Evolutionary conservation across 1,284 basidiomycete genomes (phyloP).

Genomic region (Trichosporon sp.): DNA sequence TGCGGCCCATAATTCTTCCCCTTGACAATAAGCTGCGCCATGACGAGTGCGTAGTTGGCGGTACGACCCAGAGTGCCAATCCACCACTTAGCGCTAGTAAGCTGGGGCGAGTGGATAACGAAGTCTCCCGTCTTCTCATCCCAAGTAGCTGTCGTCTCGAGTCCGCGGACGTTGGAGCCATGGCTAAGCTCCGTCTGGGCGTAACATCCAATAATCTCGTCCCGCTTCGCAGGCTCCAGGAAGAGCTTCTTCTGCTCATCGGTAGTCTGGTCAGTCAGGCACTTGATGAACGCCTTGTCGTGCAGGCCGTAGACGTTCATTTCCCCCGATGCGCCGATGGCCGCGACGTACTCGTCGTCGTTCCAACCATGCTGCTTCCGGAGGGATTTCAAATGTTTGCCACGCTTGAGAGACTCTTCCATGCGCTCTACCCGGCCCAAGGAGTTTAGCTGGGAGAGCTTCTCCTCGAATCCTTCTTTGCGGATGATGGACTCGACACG

Average conservation of each 20-base stretch:
- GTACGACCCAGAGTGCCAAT: conserved; percentile 56
- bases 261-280: conserved; percentile 11
- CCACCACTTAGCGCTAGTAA: conserved; percentile 54
- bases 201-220: conserved; percentile 53
- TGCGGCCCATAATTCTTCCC: conserved; percentile 55
- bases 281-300: conserved; percentile 14
- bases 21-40: conserved; percentile 54
- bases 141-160: conserved; percentile 57
- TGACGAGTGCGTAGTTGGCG: conserved; percentile 55
- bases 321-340: conserved; percentile 6
- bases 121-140: conserved; percentile 53
- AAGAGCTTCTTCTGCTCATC: conserved; percentile 11
- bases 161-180: conserved; percentile 55
- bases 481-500: conserved; percentile 6
- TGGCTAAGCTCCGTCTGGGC: conserved; percentile 53
- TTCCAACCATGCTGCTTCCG: conserved; percentile 7
- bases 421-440: conserved; percentile 1
- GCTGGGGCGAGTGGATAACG: conserved; percentile 53
- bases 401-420: conserved; percentile 8
- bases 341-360: conserved; percentile 5
- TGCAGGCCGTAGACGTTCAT: conserved; percentile 10
- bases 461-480: not conserved
- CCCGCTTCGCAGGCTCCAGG: conserved; percentile 10
- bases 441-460: not conserved
- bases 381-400: conserved; percentile 11